phyloP scores from a whole-genome alignment of 2,329 filamentous ascomycete genomes.

The Fusarium sororula region DNA sequence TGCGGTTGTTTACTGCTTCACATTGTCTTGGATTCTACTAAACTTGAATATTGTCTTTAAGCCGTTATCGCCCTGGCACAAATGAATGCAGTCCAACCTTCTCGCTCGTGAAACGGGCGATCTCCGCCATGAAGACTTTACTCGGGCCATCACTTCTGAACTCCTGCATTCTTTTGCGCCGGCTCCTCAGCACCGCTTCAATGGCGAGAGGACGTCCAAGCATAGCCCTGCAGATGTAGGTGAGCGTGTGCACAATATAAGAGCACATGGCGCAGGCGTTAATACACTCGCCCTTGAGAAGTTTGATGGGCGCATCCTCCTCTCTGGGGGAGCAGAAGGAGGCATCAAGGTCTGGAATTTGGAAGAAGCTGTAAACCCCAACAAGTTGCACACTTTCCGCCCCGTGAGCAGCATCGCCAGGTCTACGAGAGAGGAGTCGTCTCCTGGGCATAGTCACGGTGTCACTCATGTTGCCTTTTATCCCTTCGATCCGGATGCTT shows the following conservation, averaged over 20 bases:
- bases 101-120: conserved; percentile 79
- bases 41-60: not conserved
- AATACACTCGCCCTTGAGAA: conserved; percentile 82
- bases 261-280: conserved; percentile 81
- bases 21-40: not conserved
- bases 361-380: conserved; percentile 63
- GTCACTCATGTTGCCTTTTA: conserved; percentile 82
- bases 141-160: conserved; percentile 70
- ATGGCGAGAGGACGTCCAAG: conserved; percentile 55
- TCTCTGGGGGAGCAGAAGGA: conserved; percentile 88
- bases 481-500: conserved; percentile 78
- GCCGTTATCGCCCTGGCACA: conserved; percentile 9
- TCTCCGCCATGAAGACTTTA: conserved; percentile 69
- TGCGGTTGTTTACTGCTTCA: not conserved
- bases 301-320: conserved; percentile 78
- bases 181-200: conserved; percentile 74
- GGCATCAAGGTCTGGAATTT: conserved; percentile 90
- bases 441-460: conserved; percentile 69
- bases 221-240: conserved; percentile 32
- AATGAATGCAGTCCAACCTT: conserved; percentile 77
- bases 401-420: conserved; percentile 63
- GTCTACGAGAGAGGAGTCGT: conserved; percentile 45
- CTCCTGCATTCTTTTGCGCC: conserved; percentile 76
- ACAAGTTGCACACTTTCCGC: conserved; percentile 58
- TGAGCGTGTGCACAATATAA: conserved; percentile 51